Evolutionary conservation across 208 protist species (phyloP).

Genomic region (Wallacemonas sp.): DNA sequence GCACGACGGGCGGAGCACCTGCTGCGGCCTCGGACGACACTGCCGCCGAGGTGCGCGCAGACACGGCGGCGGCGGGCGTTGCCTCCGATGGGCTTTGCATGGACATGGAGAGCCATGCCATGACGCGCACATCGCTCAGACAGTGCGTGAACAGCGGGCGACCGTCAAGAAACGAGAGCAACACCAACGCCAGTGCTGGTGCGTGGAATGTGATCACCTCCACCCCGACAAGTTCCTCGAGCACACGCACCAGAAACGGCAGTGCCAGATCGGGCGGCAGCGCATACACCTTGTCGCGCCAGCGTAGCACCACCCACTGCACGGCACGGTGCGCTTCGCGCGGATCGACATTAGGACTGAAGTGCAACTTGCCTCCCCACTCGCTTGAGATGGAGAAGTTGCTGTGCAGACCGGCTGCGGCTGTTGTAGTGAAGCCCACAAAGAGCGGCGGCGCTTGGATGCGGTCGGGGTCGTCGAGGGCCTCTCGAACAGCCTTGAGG

Average conservation of each 20-base stretch:
- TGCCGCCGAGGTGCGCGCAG: not conserved
- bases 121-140: constrained; percentile 80
- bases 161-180: constrained; percentile 52
- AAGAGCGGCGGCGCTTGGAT: constrained; percentile 84
- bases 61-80: not conserved
- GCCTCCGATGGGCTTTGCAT: too few relatives aligned
- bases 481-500: constrained; percentile 40
- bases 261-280: constrained; percentile 38
- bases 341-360: constrained; percentile 19
- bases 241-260: constrained; percentile 54
- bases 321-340: constrained; percentile 37
- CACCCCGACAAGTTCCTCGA: constrained; percentile 70
- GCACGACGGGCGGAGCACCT: too few relatives aligned
- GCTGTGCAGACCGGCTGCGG: constrained; percentile 11
- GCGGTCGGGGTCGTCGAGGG: constrained; percentile 73
- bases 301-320: constrained; percentile 53
- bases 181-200: constrained; percentile 54
- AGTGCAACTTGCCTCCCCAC: constrained; percentile 33
- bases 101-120: constrained; percentile 75
- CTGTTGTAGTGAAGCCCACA: constrained; percentile 44
- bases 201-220: constrained; percentile 89
- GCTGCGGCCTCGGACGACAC: too few relatives aligned
- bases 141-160: constrained; percentile 52
- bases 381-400: constrained; percentile 40
- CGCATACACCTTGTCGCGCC: constrained; percentile 74